Percentiles rank a stretch among this genome's conserved stretches.
These are phyloP conservation scores for Crotalaria pallida DNA, from an alignment of 306 rosid genomes.

Conservation along the genomic window DNA sequence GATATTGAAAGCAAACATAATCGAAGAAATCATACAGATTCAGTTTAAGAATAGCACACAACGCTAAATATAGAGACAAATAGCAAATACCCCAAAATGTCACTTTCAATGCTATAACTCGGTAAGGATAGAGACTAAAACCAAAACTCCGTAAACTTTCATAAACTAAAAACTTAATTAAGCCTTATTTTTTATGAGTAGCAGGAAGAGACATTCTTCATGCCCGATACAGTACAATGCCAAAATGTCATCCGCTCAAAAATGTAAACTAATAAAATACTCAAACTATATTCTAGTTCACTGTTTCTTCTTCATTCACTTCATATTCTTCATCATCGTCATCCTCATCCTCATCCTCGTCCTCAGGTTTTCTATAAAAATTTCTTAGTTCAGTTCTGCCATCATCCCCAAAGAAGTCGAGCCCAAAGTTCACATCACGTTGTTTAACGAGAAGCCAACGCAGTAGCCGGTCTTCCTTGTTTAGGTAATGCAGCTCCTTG, in stretches of 20 bases:
- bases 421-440: slow-evolving; percentile 40
- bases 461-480: slow-evolving; percentile 80
- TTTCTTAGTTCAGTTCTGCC: slow-evolving; percentile 21
- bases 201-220: no score
- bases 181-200: no score
- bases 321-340: slow-evolving; percentile 31
- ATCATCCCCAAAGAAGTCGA: slow-evolving; percentile 46
- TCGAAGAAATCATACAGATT: no score
- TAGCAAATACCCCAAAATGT: no score
- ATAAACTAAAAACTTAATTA: no score
- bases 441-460: slow-evolving; percentile 88
- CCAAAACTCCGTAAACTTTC: no score
- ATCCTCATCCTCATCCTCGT: slow-evolving; percentile 21
- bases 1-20: no score
- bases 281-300: not conserved
- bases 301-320: slow-evolving; percentile 10
- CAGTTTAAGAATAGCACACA: no score
- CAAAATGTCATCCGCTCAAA: not conserved
- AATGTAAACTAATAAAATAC: slow-evolving; percentile 9
- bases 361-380: not conserved
- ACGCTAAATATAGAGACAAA: no score
- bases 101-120: no score
- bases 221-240: not conserved
- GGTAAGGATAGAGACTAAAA: no score
- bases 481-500: slow-evolving; percentile 88